These are phyloP conservation scores for Aciculosporium take DNA, from an alignment of 2,329 filamentous ascomycete genomes.

Conservation along the genomic window DNA sequence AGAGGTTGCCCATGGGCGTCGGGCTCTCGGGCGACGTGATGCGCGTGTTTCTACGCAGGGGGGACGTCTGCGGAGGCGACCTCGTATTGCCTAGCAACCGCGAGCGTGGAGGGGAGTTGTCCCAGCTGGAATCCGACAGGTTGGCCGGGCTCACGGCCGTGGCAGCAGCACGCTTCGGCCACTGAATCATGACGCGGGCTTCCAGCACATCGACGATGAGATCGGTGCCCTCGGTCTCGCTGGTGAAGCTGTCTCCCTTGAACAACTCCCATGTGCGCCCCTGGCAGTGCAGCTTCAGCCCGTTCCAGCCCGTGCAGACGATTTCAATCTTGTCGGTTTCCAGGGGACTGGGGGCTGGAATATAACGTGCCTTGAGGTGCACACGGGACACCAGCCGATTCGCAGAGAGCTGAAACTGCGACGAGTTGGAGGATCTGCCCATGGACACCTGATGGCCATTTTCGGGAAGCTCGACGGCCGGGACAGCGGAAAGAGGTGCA, in stretches of 20 bases:
- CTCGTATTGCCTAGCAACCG: conserved; percentile 17
- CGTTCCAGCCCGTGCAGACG: conserved; percentile 90
- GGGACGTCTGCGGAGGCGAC: conserved; percentile 43
- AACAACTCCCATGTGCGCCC: conserved; percentile 71
- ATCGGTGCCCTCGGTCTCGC: conserved; percentile 73
- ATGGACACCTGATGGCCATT: conserved; percentile 73
- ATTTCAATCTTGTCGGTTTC: conserved; percentile 73
- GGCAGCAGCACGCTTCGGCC: conserved; percentile 49
- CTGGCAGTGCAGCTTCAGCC: conserved; percentile 81
- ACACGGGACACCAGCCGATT: conserved; percentile 88
- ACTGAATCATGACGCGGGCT: conserved; percentile 74
- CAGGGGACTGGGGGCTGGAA: conserved; percentile 51
- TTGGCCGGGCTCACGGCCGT: conserved; percentile 29
- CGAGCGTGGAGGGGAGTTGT: conserved; percentile 39
- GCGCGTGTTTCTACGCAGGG: conserved; percentile 39
- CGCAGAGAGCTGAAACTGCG: conserved; percentile 84
- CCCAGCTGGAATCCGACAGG: conserved; percentile 57
- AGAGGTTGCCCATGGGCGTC: conserved; percentile 27
- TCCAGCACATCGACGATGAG: conserved; percentile 95
- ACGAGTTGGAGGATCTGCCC: conserved; percentile 88
- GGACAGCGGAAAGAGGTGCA: conserved; percentile 67
- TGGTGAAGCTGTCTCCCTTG: conserved; percentile 82
- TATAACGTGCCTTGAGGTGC: conserved; percentile 78
- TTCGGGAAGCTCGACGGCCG: conserved; percentile 65
- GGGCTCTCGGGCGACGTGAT: conserved; percentile 65